phyloP scores from a whole-genome alignment of 768 basidiomycete species.

The Kwoniella sp. region DNA sequence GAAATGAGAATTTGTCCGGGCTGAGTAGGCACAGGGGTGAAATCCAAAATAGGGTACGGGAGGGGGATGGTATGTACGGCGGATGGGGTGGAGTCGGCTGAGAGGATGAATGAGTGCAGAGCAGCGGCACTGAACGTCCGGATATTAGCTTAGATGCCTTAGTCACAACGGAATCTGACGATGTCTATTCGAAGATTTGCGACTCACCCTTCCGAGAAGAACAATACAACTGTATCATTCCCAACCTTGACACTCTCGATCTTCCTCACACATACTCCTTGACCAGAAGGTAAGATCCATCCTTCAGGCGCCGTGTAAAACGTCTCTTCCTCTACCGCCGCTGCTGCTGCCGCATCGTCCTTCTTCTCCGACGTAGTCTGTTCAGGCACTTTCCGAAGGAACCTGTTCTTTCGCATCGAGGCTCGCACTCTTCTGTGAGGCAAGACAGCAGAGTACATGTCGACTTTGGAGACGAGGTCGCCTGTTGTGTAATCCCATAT shows the following conservation, averaged over 20 bases:
- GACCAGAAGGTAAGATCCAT: slow-evolving; percentile 45
- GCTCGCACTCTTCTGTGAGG: slow-evolving; percentile 59
- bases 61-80: slow-evolving; percentile 37
- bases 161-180: neutral
- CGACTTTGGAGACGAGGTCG: slow-evolving; percentile 61
- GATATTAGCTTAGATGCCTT: neutral
- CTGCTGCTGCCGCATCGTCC: slow-evolving; percentile 10
- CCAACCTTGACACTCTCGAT: slow-evolving; percentile 39
- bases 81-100: slow-evolving; percentile 19
- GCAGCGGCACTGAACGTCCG: slow-evolving; percentile 33
- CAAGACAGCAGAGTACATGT: slow-evolving; percentile 58
- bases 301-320: slow-evolving; percentile 49
- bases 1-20: slow-evolving; percentile 36
- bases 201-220: slow-evolving; percentile 54
- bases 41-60: slow-evolving; percentile 44
- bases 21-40: slow-evolving; percentile 28
- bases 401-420: slow-evolving; percentile 43
- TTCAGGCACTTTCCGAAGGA: slow-evolving; percentile 13
- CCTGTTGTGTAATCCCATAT: slow-evolving; percentile 60
- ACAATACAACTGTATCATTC: slow-evolving; percentile 41
- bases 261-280: slow-evolving; percentile 52
- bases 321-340: slow-evolving; percentile 16
- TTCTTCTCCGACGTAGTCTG: slow-evolving; percentile 31
- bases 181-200: too few relatives aligned
- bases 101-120: slow-evolving; percentile 46